Conservation (phyloP, 1,284 basidiomycete genomes). For the Cryptococcus sp. region DNA sequence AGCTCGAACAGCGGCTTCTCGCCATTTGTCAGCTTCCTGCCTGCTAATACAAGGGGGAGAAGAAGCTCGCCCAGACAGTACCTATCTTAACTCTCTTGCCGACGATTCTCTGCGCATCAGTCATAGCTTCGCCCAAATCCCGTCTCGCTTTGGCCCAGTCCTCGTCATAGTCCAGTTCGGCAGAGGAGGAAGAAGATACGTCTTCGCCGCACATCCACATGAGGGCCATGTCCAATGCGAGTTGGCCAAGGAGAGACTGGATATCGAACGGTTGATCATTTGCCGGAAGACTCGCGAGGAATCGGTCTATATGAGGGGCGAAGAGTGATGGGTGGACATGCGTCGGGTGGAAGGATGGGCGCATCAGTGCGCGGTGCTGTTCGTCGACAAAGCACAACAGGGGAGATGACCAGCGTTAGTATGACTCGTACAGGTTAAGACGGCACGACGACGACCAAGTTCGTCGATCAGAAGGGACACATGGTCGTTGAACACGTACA, state of each 20-base stretch:
- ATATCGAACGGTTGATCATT: constrained; percentile 29
- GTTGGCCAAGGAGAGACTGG: constrained; percentile 26
- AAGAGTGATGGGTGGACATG: constrained; percentile 24
- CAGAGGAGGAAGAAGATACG: not conserved
- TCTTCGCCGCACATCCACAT: constrained; percentile 39
- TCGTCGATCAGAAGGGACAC: too few relatives aligned
- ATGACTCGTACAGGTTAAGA: too few relatives aligned
- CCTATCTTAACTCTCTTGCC: constrained; percentile 42
- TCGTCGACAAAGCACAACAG: not conserved
- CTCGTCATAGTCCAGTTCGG: not conserved
- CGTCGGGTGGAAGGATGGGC: constrained; percentile 49
- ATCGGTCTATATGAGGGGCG: constrained; percentile 14
- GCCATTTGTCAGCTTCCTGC: not conserved
- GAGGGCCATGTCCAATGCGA: constrained; percentile 37
- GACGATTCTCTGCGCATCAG: constrained; percentile 33
- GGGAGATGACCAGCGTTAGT: not conserved
- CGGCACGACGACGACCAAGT: too few relatives aligned
- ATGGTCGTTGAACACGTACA: too few relatives aligned
- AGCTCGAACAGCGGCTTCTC: constrained; percentile 41
- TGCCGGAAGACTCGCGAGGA: constrained; percentile 18
- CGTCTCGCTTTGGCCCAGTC: constrained; percentile 24
- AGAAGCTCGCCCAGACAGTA: constrained; percentile 38
- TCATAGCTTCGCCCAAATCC: constrained; percentile 31
- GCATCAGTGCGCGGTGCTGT: constrained; percentile 46
- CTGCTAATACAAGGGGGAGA: not conserved